Evolutionary conservation across 2,329 filamentous ascomycete species (phyloP), one percentile per base, ranked within the genome.

Genomic region (Fusarium neocosmosporiellum): DNA sequence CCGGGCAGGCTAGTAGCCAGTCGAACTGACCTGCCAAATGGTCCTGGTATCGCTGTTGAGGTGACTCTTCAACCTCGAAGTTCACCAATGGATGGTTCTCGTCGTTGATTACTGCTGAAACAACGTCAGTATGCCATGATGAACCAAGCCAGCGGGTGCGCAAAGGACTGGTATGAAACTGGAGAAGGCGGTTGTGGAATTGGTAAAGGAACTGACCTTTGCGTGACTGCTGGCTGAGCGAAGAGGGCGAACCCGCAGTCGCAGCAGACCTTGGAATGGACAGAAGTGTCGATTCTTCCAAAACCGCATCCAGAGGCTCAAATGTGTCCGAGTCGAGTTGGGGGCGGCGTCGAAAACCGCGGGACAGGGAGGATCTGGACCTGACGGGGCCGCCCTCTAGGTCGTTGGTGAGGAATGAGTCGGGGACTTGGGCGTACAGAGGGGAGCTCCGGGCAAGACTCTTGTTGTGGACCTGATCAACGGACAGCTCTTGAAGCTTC

Each of bases 21-120:
- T 88, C 85, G 75, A 86, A 88, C 78, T 87, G 81, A 83, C 85
- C 84, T 80, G 83, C 81, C 70, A 83, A 78, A 77, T 87, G 86
- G 70, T 80, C 83, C 59, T 80, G 76, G 57, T 85, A 79, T 64
- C 84, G 83, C 53, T 81, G 73, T 67, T 75, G 71, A 67, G 77
- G 67, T 68, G 76, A 60, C 41, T 71, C 67, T 36, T 76, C 65
- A 54, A 70, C 69, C n/a, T 69, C 71, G 22, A 78, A 75, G 59
- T 70, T 46, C 18, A 75, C 66, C 62, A 82, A 74, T 13, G 75
- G 73, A 67, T 81, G 76, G 22, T 36, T 64, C 18, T 66, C 46
- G 55, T 36, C 7, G n/a, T 41, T 37, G 48, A 66, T 55, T 57
- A 22, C 67, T 78, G 59, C 31, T 20, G 18, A n/a, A 57, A 37